phyloP scores from a whole-genome alignment of 768 basidiomycete species.

The Lanmaoa rubissima region DNA sequence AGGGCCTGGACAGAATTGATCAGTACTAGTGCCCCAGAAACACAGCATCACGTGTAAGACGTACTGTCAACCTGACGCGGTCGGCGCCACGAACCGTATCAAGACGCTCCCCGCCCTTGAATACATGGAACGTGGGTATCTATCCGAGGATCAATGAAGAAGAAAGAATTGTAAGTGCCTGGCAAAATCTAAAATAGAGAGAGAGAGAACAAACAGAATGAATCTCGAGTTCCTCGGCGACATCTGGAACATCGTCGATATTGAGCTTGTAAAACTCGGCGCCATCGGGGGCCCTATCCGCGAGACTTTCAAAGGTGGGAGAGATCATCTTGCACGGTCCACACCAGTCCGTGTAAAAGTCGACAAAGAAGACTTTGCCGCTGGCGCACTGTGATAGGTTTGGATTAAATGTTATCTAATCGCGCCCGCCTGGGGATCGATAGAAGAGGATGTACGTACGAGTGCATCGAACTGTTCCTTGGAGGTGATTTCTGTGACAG shows the following conservation, averaged over 20 bases:
- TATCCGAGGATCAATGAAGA: not conserved
- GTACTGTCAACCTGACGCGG: not conserved
- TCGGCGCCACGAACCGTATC: not conserved
- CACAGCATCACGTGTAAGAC: not conserved
- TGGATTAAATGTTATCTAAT: not conserved
- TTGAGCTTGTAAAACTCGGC: slow-evolving; percentile 73
- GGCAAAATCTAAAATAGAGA: no score
- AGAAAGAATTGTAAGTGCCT: not conserved
- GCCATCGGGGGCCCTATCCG: slow-evolving; percentile 7
- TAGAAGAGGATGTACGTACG: slow-evolving; percentile 2
- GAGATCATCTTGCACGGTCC: slow-evolving; percentile 18
- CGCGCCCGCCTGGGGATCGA: not conserved
- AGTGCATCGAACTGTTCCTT: not conserved
- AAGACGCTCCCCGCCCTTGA: not conserved
- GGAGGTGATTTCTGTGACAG: not conserved
- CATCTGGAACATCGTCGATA: slow-evolving; percentile 51
- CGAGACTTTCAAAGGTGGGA: slow-evolving; percentile 9
- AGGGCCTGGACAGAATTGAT: not conserved
- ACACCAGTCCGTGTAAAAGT: slow-evolving; percentile 24
- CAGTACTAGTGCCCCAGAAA: not conserved
- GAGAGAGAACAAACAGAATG: slow-evolving; percentile 44
- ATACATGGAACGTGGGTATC: slow-evolving; percentile 22
- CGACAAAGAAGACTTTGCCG: slow-evolving; percentile 13
- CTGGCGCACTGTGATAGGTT: not conserved
- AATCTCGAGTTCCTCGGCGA: slow-evolving; percentile 51